These are phyloP conservation scores for Rosa lucieae DNA, from an alignment of 306 rosid genomes.

Conservation along the genomic window DNA sequence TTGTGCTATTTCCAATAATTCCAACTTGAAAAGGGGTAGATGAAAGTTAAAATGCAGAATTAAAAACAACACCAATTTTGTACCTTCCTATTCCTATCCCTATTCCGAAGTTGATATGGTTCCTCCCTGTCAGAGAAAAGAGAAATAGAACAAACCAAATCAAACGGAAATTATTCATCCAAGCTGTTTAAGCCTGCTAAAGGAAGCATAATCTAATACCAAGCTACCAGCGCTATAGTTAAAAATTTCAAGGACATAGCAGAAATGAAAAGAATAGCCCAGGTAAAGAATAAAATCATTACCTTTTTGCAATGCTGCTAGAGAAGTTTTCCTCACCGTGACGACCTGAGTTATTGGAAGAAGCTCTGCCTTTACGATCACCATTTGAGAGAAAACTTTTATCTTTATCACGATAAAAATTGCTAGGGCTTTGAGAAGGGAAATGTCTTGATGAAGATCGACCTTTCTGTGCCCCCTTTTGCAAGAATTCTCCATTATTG, in stretches of 20 bases:
- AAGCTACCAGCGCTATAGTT: neutral
- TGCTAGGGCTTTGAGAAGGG: constrained; percentile 32
- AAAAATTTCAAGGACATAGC: neutral
- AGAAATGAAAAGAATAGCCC: neutral
- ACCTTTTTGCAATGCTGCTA: constrained; percentile 40
- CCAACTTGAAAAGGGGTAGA: neutral
- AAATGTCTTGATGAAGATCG: constrained; percentile 42
- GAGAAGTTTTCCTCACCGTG: constrained; percentile 26
- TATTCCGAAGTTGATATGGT: constrained; percentile 29
- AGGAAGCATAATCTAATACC: neutral
- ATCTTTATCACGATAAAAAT: constrained; percentile 22
- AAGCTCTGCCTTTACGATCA: constrained; percentile 36
- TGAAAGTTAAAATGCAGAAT: constrained; percentile 9
- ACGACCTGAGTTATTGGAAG: constrained; percentile 26
- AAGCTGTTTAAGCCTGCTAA: constrained; percentile 18
- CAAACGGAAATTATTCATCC: constrained; percentile 20
- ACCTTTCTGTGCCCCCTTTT: constrained; percentile 36
- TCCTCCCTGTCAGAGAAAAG: constrained; percentile 45
- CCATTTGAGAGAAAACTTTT: constrained; percentile 27
- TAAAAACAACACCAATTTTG: constrained; percentile 11
- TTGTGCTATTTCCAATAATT: neutral
- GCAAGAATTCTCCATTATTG: constrained; percentile 29
- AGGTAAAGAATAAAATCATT: constrained; percentile 15
- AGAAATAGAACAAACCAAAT: constrained; percentile 16
- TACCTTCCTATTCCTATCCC: constrained; percentile 57